Evolutionary conservation across 306 rosid genomes (phyloP), one percentile per base, ranked within the genome.

Genomic region (Quercus ilex): DNA sequence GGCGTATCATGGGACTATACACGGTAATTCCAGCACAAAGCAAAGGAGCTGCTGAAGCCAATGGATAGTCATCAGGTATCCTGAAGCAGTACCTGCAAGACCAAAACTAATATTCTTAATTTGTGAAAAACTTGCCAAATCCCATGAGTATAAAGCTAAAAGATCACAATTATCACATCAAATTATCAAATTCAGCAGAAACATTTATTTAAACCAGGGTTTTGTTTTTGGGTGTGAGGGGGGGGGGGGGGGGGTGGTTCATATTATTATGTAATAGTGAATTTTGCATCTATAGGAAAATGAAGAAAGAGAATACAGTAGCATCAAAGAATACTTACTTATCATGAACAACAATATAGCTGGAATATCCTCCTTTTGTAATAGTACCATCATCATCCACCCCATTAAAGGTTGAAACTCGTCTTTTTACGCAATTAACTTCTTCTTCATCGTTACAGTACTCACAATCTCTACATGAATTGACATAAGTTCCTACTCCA

Each of bases 11-110:
- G 2, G 98, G 97, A 77, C 94, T 35, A 85, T 91, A 93, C 55
- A 93, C 97, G 12, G 98, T 93, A n/a, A 93, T 81, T 73, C 98
- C 98, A 69, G 95, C 98, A 78, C 98, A 93, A 57, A 93, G 97
- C 83, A 93, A 77, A 83, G 98, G 98, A 67, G 93, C 98, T 17
- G 98, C 98, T 23, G 92, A 87, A 79, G 92, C 93, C 84, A 90
- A 74, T 51, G 98, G 93, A 79, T 90, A 90, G 80, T 73, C 41
- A 57, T 90, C 84, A 11, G 98, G 98, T 76, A 93, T 91, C 77
- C 30, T 28, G 82, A 82, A 87, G 91, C 97, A 90, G 83, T 93
- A 93, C 84, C 98, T 93, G 83, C 68, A 74, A 51, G 77, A 71
- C 67, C 69, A 85, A 78, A 52, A 38, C 43, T 38, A 5, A 5